phyloP scores from a whole-genome alignment of 1,284 basidiomycete genomes.

The Cryptococcus hybrid region DNA sequence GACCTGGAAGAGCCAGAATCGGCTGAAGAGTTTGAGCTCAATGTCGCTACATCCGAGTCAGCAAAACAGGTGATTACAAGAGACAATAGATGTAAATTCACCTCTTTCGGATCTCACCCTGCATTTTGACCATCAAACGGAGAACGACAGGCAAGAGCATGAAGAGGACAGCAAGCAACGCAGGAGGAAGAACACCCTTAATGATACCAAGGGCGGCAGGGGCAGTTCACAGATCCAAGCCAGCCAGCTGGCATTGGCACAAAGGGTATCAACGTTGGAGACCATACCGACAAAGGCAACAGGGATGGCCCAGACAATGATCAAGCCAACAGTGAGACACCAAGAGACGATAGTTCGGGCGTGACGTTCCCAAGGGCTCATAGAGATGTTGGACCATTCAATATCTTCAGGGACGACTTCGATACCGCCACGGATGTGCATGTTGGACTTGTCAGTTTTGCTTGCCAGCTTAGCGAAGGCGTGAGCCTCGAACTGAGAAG shows the following conservation, averaged over 20 bases:
- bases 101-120: slow-evolving; percentile 51
- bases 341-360: slow-evolving; percentile 53
- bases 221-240: slow-evolving; percentile 78
- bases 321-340: slow-evolving; percentile 55
- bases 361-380: slow-evolving; percentile 56
- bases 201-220: slow-evolving; percentile 67
- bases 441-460: slow-evolving; percentile 48
- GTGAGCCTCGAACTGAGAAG: slow-evolving; percentile 62
- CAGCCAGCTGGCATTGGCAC: slow-evolving; percentile 65
- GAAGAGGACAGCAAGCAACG: slow-evolving; percentile 83
- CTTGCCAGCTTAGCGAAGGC: slow-evolving; percentile 61
- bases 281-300: slow-evolving; percentile 83
- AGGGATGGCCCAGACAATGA: slow-evolving; percentile 56
- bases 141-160: slow-evolving; percentile 86
- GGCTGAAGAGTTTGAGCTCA: slow-evolving; percentile 85
- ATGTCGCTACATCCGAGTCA: slow-evolving; percentile 59
- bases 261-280: slow-evolving; percentile 76
- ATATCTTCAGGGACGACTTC: slow-evolving; percentile 77
- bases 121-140: slow-evolving; percentile 47
- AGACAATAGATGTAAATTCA: slow-evolving; percentile 19
- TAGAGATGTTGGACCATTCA: slow-evolving; percentile 73
- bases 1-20: slow-evolving; percentile 91
- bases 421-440: slow-evolving; percentile 58
- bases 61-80: slow-evolving; percentile 63
- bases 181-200: slow-evolving; percentile 83